Evolutionary conservation across 352 stramenopile genomes (phyloP).

Genomic region (Phytophthora hybrid): DNA sequence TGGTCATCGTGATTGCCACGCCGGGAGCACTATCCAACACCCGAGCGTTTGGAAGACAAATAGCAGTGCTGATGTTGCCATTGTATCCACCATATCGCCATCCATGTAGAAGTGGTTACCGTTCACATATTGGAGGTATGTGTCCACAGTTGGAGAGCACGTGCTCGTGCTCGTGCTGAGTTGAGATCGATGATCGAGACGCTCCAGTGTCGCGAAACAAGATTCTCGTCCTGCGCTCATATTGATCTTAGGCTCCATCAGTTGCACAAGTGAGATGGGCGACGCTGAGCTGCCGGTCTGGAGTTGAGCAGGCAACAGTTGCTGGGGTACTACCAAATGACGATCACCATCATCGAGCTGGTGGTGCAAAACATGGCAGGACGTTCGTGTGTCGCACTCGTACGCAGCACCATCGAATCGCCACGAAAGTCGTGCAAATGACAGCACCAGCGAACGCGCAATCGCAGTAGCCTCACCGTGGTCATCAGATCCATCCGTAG

Average conservation of each 20-base stretch:
- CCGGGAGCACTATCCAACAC: constrained; percentile 38
- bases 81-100: constrained; percentile 41
- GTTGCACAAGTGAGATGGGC: constrained; percentile 45
- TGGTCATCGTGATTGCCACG: constrained; percentile 25
- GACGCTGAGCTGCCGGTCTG: constrained; percentile 5
- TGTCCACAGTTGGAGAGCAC: constrained; percentile 41
- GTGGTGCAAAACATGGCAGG: constrained; percentile 46
- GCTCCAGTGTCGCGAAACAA: constrained; percentile 28
- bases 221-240: constrained; percentile 17
- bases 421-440: constrained; percentile 55
- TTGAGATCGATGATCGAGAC: constrained; percentile 25
- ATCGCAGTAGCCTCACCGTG: background rate
- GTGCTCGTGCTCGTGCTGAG: background rate
- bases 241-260: constrained; percentile 45
- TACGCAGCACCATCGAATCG: constrained; percentile 35
- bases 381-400: constrained; percentile 25
- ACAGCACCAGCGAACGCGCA: constrained; percentile 37
- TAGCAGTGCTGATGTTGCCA: constrained; percentile 53
- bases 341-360: constrained; percentile 36
- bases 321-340: constrained; percentile 42
- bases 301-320: constrained; percentile 35
- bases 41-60: constrained; percentile 66
- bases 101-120: constrained; percentile 44
- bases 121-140: constrained; percentile 44
- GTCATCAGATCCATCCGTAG: background rate